phyloP scores from a whole-genome alignment of 139 green algal genomes.

The Coccomyxa sp. region DNA sequence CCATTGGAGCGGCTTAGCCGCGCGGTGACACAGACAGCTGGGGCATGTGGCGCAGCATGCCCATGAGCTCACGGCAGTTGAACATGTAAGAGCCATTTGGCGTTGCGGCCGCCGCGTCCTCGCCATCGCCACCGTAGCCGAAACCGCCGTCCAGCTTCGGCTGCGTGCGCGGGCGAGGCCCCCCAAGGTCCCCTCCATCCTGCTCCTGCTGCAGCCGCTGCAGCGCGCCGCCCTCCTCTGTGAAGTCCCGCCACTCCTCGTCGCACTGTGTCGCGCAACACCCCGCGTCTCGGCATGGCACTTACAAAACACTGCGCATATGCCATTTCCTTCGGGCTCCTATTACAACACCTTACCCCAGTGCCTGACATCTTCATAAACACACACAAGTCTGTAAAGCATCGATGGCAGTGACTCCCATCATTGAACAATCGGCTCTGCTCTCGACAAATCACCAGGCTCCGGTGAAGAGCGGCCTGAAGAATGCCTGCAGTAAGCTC shows the following conservation, averaged over 20 bases:
- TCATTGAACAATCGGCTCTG: background rate
- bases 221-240: background rate
- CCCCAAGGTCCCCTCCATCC: background rate
- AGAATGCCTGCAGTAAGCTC: too few species aligned
- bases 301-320: background rate
- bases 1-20: background rate
- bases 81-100: background rate
- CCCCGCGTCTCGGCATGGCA: background rate
- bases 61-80: background rate
- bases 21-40: background rate
- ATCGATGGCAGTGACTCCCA: background rate
- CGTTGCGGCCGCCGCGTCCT: background rate
- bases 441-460: too few species aligned
- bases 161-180: background rate
- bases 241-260: background rate
- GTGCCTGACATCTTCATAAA: background rate
- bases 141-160: background rate
- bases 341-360: background rate
- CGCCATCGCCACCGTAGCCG: background rate
- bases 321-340: background rate
- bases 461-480: too few species aligned
- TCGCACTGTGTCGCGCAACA: background rate
- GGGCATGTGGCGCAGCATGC: background rate
- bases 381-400: background rate
- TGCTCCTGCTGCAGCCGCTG: background rate